phyloP scores from a whole-genome alignment of 306 rosid species.

The Malus fusca region DNA sequence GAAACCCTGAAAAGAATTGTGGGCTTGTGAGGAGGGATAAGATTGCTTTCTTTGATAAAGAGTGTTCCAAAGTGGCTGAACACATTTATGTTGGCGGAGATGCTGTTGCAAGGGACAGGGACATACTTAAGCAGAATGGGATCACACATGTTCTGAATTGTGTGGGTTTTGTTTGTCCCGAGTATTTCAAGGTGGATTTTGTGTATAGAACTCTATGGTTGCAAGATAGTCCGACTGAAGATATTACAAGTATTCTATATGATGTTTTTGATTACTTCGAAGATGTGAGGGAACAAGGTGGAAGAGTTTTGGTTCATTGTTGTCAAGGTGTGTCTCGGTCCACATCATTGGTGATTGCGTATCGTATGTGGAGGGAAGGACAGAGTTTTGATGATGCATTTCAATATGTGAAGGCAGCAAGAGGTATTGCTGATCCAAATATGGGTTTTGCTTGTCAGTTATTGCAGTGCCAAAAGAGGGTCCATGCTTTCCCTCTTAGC shows the following conservation, averaged over 20 bases:
- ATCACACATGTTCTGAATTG: constrained; percentile 92
- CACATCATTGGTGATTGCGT: constrained; percentile 93
- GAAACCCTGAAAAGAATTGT: constrained; percentile 62
- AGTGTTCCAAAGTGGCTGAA: constrained; percentile 91
- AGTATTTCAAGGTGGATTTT: constrained; percentile 81
- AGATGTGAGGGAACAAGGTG: constrained; percentile 86
- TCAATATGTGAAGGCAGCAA: constrained; percentile 97
- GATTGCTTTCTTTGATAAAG: constrained; percentile 93
- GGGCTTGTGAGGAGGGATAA: constrained; percentile 97
- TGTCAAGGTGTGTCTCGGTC: constrained; percentile 99
- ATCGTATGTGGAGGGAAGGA: constrained; percentile 99
- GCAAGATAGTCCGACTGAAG: constrained; percentile 97
- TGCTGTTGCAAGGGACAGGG: constrained; percentile 95
- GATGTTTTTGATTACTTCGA: constrained; percentile 98
- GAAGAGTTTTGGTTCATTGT: constrained; percentile 97
- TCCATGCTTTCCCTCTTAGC: constrained; percentile 92
- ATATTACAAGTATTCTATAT: constrained; percentile 86
- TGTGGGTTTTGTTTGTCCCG: constrained; percentile 97
- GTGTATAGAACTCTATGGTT: constrained; percentile 92
- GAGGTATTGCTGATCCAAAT: constrained; percentile 97
- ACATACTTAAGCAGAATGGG: constrained; percentile 74
- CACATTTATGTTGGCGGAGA: constrained; percentile 97
- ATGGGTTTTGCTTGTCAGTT: constrained; percentile 99
- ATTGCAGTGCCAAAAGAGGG: constrained; percentile 97
- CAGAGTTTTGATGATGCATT: constrained; percentile 99